Base-by-base conservation (phyloP, 177 flowering plant genomes). In the Vitis hybrid region DNA sequence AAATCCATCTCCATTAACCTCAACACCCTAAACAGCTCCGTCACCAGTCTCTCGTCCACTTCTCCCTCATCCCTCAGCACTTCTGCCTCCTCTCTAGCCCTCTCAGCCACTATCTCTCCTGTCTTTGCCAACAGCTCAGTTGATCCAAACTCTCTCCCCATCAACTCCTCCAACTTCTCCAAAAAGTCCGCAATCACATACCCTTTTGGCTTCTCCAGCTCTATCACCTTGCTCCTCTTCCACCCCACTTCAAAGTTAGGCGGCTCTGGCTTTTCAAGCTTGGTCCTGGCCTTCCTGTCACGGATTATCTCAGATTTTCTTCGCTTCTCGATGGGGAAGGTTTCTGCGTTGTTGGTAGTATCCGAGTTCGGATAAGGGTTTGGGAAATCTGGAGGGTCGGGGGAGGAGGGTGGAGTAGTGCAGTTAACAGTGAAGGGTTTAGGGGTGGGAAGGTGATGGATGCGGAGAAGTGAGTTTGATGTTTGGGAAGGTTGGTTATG, bases 1-100 rank as follows among this genome's bases (percentile, higher is more conserved):
- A 93, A 83, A 65, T 93, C 97, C 98, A 93, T 93, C 75, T 93
- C 94, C 90, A 93, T 89, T 67, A 91, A 73, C 79, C 70, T 90
- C 84, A 93, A 77, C 51, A 93, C 95, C 67, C 98, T 86, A 10
- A 69, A 80, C 70, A 93, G 60, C 83, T 91, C 97, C 6, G 91
- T 90, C 52, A 90, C 86, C 89, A 90, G 74, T 64, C 97, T 84
- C 55, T 91, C 97, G 51, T 93, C 97, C 62, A 91, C 98, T 57
- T 88, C 86, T 3, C 94, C 96, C 72, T 83, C 91, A 58, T 89
- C 92, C 57, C 85, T 81, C 78, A 91, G 49, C 70, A 86, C 84
- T 57, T 93, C 94, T 0, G 98, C 97, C 66, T 93, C 97, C 68
- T 91, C 98, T 70, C 90, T 80, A 14, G 90, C 97, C 33, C 92